Evolutionary conservation across 495 filamentous ascomycete species (phyloP), one percentile per base, ranked within the genome.

Genomic region (Darksidea phi): DNA sequence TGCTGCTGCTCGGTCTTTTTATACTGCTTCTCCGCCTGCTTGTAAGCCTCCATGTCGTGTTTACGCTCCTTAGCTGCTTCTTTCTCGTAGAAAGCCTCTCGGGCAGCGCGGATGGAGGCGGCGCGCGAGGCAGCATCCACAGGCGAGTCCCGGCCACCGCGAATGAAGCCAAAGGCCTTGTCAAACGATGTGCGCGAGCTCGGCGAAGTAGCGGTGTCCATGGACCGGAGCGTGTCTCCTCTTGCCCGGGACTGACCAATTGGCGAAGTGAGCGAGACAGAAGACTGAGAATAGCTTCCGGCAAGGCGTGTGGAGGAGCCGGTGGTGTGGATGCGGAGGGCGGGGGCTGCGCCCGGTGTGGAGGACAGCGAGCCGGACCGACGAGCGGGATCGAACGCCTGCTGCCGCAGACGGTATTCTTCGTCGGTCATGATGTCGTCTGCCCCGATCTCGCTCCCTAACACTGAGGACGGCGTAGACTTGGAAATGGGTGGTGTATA

Each of bases 21-120:
- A 43, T 57, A 52, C 38, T 63, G 61, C 55, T 64, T 64, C 71
- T 70, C 79, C 72, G 15, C 77, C 71, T 73, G 66, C 45, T 81
- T 82, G 51, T 75, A 73, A 48, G 79, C 82, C 52, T 81, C 80
- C 59, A 81, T 75, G 55, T 84, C 79, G 45, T 80, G 72, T 54
- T 82, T 81, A 25, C 74, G 77, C 21, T 75, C 77, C 61, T 86
- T 85, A 8, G 80, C 80, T n/a, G 75, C 81, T 66, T 85, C 81
- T 59, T 81, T 81, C 56, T 85, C 80, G 53, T 79, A 72, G 63
- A 84, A 85, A 2, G 82, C 81, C 25, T 66, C 63, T 3, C 82
- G 79, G 13, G 81, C 77, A 46, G 78, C 78, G 58, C 79, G 79
- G 6, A 84, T 76, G 10, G 77, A 77, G 20, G 80, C 81, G 54